Percentiles rank a stretch among this genome's conserved stretches.
phyloP scores from a whole-genome alignment of 148 eudicot species.

The Persicaria maculosa region DNA sequence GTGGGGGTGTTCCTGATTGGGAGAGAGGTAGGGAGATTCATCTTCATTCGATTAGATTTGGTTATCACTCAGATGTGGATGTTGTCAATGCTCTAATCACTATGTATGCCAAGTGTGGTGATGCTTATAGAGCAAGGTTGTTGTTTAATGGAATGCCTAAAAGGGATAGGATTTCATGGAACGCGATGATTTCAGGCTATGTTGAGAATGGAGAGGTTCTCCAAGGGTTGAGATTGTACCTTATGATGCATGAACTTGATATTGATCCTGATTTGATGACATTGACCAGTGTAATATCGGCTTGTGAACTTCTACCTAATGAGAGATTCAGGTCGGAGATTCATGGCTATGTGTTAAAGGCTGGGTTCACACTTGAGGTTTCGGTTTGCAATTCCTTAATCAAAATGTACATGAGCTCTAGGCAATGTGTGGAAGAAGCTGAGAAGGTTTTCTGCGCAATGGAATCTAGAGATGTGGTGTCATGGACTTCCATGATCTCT shows the following conservation, averaged over 20 bases:
- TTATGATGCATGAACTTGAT: conserved; percentile 43
- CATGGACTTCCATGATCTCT: conserved; percentile 93
- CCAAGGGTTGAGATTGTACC: conserved; percentile 57
- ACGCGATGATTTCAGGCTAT: conserved; percentile 82
- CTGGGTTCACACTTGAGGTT: conserved; percentile 46
- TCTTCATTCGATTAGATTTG: conserved; percentile 65
- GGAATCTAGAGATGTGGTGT: conserved; percentile 58
- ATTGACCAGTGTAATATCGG: conserved; percentile 81
- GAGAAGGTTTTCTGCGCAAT: conserved; percentile 60
- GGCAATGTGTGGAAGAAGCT: conserved; percentile 59
- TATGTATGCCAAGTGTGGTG: conserved; percentile 85
- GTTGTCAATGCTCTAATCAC: conserved; percentile 79
- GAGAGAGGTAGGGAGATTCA: conserved; percentile 75
- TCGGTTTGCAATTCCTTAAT: conserved; percentile 63
- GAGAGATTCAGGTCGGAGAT: conserved; percentile 51
- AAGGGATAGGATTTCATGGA: conserved; percentile 85
- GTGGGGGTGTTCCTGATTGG: conserved; percentile 64
- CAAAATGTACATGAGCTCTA: conserved; percentile 58
- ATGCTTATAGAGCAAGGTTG: conserved; percentile 39
- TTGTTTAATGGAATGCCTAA: conserved; percentile 66
- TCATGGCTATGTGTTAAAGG: conserved; percentile 54
- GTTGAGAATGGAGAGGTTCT: conserved; percentile 54
- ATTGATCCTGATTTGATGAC: conserved; percentile 67
- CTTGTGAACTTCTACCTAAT: conserved; percentile 55
- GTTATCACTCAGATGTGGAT: conserved; percentile 55